Evolutionary conservation across 2,329 filamentous ascomycete genomes (phyloP).

Genomic region (Endoconidiophora polonica): DNA sequence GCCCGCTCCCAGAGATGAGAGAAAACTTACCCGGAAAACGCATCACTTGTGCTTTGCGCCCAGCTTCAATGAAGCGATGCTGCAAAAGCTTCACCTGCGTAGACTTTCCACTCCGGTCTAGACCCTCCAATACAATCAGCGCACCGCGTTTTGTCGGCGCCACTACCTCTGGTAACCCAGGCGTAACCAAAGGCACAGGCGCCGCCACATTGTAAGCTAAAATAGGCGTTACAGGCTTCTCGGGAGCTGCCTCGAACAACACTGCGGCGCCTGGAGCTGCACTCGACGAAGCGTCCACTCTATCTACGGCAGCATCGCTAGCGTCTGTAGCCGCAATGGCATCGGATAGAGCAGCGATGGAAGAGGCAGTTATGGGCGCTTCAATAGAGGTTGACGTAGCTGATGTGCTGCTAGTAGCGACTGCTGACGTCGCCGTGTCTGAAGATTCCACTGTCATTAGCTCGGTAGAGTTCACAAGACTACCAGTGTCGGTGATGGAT

Average conservation of each 20-base stretch:
- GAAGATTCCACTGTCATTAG: too few species aligned
- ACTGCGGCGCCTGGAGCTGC: not conserved
- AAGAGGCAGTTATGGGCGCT: not conserved
- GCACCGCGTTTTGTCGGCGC: constrained; percentile 36
- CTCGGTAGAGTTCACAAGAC: too few species aligned
- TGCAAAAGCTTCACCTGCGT: constrained; percentile 65
- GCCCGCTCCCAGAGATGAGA: not conserved
- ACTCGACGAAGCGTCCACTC: not conserved
- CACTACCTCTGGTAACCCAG: constrained; percentile 3
- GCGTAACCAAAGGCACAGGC: constrained; percentile 1
- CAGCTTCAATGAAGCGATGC: constrained; percentile 32
- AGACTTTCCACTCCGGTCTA: constrained; percentile 83
- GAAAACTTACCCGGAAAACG: constrained; percentile 36
- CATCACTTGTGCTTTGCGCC: constrained; percentile 34
- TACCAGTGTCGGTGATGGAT: not conserved
- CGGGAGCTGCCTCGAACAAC: too few species aligned
- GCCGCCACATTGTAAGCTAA: not conserved
- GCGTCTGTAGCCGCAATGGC: not conserved
- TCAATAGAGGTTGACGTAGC: not conserved
- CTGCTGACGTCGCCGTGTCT: not conserved
- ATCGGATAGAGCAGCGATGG: not conserved
- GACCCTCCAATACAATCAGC: constrained; percentile 71
- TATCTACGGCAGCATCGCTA: not conserved
- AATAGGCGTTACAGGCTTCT: not conserved
- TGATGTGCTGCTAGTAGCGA: not conserved